phyloP scores from a whole-genome alignment of 805 yeast species.

The Metschnikowia cubensis region DNA sequence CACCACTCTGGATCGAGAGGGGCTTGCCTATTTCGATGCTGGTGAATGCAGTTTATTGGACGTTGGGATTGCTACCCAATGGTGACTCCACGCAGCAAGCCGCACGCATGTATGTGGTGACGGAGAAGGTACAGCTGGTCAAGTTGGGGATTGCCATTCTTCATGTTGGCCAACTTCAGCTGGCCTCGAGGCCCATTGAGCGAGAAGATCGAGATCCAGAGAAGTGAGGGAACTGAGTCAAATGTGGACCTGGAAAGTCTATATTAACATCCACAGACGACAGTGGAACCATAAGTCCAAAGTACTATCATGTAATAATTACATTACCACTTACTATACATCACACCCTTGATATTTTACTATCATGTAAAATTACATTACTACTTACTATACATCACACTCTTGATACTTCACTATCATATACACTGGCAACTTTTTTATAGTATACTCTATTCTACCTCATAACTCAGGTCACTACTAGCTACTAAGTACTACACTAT shows the following conservation, averaged over 20 bases:
- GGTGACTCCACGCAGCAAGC: constrained; percentile 31
- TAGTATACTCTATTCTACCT: too few relatives aligned
- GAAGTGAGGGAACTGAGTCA: background rate
- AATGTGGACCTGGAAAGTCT: background rate
- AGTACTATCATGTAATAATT: too few relatives aligned
- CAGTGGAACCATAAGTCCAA: too few relatives aligned
- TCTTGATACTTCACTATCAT: too few relatives aligned
- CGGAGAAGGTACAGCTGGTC: constrained; percentile 39
- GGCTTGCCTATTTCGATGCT: constrained; percentile 54
- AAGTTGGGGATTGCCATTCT: constrained; percentile 69
- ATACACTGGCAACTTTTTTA: too few relatives aligned
- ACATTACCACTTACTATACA: too few relatives aligned
- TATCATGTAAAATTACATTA: too few relatives aligned
- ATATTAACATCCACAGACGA: too few relatives aligned
- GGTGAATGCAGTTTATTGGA: constrained; percentile 71
- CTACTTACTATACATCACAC: too few relatives aligned
- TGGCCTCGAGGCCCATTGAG: constrained; percentile 90
- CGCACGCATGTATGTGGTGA: constrained; percentile 16
- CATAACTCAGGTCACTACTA: too few relatives aligned
- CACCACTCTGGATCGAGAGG: constrained; percentile 71
- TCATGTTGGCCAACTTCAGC: constrained; percentile 75
- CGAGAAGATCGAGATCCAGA: constrained; percentile 48
- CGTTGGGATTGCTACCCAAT: constrained; percentile 67
- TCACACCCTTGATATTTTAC: too few relatives aligned
- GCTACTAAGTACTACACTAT: too few relatives aligned